Evolutionary conservation across 1,139 yeast species (phyloP).

Genomic region (Kodamaea arcana): DNA sequence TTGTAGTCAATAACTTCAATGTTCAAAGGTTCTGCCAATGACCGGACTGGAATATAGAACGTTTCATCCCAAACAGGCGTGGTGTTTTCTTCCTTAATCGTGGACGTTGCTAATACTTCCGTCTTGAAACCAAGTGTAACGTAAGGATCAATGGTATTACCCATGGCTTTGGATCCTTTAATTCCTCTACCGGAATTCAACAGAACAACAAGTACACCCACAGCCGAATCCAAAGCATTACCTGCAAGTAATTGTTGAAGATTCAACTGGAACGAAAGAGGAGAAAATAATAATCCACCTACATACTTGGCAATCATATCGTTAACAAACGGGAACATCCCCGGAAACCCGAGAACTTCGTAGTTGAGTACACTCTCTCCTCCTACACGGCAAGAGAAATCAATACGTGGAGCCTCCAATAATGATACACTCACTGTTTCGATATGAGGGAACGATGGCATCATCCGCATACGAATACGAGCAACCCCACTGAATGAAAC

Average conservation of each 20-base stretch:
- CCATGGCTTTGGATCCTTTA: slow-evolving; percentile 63
- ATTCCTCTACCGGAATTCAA: slow-evolving; percentile 65
- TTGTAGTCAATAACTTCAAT: slow-evolving; percentile 70
- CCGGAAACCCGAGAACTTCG: slow-evolving; percentile 85
- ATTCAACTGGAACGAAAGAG: slow-evolving; percentile 88
- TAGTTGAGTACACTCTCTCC: slow-evolving; percentile 82
- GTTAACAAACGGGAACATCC: slow-evolving; percentile 73
- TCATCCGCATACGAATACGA: slow-evolving; percentile 83
- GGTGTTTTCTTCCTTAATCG: slow-evolving; percentile 58
- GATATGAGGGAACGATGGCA: slow-evolving; percentile 85
- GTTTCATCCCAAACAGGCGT: slow-evolving; percentile 85
- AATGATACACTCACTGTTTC: slow-evolving; percentile 85
- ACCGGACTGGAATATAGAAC: slow-evolving; percentile 61
- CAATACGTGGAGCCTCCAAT: slow-evolving; percentile 82
- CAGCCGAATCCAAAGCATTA: slow-evolving; percentile 70
- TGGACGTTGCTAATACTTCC: slow-evolving; percentile 61
- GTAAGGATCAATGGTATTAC: slow-evolving; percentile 87
- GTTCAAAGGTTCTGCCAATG: slow-evolving; percentile 76
- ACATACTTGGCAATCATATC: slow-evolving; percentile 81
- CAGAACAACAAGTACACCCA: slow-evolving; percentile 77
- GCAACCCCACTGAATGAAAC: slow-evolving; percentile 63
- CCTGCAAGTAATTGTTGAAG: slow-evolving; percentile 89
- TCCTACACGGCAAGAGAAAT: slow-evolving; percentile 67
- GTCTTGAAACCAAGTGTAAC: slow-evolving; percentile 63
- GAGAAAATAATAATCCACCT: slow-evolving; percentile 84